Conservation (phyloP, 2,329 filamentous ascomycete species). For the Fusarium sp. region DNA sequence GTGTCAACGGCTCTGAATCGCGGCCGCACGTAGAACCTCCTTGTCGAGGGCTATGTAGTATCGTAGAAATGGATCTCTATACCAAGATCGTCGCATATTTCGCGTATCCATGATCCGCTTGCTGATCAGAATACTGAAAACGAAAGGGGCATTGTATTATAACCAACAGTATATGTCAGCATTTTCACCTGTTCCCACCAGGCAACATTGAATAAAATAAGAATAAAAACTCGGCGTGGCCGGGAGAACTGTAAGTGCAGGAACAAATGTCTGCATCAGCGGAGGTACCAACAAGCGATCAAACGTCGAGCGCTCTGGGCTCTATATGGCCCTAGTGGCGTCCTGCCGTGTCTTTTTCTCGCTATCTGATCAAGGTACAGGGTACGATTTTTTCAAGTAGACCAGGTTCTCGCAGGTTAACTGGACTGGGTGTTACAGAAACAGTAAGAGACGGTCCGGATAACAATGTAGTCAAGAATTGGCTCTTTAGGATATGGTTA, state of each 20-base stretch:
- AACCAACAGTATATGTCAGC: neutral
- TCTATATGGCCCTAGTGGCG: neutral
- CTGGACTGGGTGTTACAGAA: slow-evolving; percentile 14
- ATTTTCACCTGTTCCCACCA: neutral
- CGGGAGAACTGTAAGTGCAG: neutral
- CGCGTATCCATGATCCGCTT: slow-evolving; percentile 35
- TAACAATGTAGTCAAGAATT: slow-evolving; percentile 11
- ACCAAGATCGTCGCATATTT: slow-evolving; percentile 1
- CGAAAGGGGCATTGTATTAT: neutral
- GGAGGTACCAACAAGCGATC: slow-evolving; percentile 7
- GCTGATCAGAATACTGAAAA: slow-evolving; percentile 27
- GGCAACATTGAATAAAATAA: neutral
- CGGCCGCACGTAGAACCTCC: neutral
- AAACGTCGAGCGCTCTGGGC: slow-evolving; percentile 9
- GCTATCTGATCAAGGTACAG: slow-evolving; percentile 12
- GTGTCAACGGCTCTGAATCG: neutral
- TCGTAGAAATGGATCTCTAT: neutral
- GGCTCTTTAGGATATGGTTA: neutral
- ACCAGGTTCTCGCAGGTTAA: neutral
- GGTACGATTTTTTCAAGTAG: slow-evolving; percentile 7
- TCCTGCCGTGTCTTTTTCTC: slow-evolving; percentile 7
- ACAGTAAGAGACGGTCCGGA: slow-evolving; percentile 9
- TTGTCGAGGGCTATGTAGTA: slow-evolving; percentile 19
- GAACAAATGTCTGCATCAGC: slow-evolving; percentile 4
- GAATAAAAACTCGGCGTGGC: neutral